These are phyloP conservation scores for Leishmania mexicana DNA, from an alignment of 208 protist genomes.

Conservation along the genomic window DNA sequence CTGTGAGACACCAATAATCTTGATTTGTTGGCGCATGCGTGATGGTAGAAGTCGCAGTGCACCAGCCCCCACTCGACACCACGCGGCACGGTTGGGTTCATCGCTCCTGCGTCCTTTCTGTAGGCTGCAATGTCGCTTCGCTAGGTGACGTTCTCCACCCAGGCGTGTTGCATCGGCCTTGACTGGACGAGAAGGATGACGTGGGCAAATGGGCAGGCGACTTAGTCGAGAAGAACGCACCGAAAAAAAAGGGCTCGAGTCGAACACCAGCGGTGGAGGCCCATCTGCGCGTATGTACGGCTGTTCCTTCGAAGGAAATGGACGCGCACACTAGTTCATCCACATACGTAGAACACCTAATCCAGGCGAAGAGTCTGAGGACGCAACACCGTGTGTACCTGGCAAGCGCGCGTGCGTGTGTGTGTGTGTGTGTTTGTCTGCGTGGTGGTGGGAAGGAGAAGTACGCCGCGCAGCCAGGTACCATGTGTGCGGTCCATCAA, in stretches of 20 bases:
- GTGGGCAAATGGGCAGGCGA: background rate
- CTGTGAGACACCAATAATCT: slow-evolving; percentile 17
- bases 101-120: background rate
- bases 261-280: background rate
- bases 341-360: background rate
- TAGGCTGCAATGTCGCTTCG: background rate
- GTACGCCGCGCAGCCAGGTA: background rate
- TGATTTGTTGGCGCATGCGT: slow-evolving; percentile 11
- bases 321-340: background rate
- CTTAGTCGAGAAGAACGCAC: background rate
- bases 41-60: slow-evolving; percentile 17
- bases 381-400: background rate
- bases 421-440: background rate
- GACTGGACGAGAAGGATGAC: background rate
- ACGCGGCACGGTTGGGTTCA: background rate
- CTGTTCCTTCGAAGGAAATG: background rate
- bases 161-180: background rate
- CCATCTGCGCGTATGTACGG: background rate
- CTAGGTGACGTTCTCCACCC: too few species aligned
- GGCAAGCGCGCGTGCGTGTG: background rate
- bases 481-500: background rate
- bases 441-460: background rate
- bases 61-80: background rate
- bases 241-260: too few species aligned
- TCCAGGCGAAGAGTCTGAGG: background rate